A percentile compares a stretch with the other conserved stretches of the same genome.
Evolutionary conservation across 352 stramenopile genomes (phyloP).

Genomic region (Aphanomyces stellatus): DNA sequence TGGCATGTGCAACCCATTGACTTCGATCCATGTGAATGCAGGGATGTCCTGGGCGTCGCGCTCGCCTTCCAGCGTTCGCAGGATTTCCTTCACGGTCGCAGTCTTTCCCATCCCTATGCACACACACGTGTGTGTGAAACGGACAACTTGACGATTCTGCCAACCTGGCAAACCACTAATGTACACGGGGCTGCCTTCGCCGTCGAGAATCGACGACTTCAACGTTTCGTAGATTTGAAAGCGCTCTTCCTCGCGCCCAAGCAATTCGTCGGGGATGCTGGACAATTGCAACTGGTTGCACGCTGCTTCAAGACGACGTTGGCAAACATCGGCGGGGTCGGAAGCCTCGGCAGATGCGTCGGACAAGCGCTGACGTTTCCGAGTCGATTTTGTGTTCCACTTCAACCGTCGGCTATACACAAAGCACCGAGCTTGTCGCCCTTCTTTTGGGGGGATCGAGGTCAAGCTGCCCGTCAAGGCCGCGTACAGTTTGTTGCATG

Average conservation of each 20-base stretch:
- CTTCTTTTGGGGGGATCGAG: neutral
- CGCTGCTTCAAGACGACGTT: constrained; percentile 36
- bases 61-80: constrained; percentile 32
- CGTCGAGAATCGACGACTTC: constrained; percentile 41
- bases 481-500: constrained; percentile 11
- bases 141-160: no score
- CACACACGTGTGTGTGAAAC: constrained; percentile 53
- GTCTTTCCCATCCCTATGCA: constrained; percentile 58
- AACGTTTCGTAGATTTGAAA: constrained; percentile 47
- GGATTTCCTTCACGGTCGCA: constrained; percentile 60
- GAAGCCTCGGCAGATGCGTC: neutral
- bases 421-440: neutral
- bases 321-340: neutral
- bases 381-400: neutral
- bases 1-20: constrained; percentile 62
- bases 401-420: constrained; percentile 15
- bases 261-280: constrained; percentile 39
- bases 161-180: constrained; percentile 59
- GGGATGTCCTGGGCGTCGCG: constrained; percentile 27
- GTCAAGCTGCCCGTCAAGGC: constrained; percentile 5
- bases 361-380: neutral
- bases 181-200: constrained; percentile 48
- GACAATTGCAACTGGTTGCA: constrained; percentile 57
- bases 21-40: constrained; percentile 50
- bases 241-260: constrained; percentile 50